Evolutionary conservation across 148 eudicot species (phyloP).

Genomic region (Chenopodium album): DNA sequence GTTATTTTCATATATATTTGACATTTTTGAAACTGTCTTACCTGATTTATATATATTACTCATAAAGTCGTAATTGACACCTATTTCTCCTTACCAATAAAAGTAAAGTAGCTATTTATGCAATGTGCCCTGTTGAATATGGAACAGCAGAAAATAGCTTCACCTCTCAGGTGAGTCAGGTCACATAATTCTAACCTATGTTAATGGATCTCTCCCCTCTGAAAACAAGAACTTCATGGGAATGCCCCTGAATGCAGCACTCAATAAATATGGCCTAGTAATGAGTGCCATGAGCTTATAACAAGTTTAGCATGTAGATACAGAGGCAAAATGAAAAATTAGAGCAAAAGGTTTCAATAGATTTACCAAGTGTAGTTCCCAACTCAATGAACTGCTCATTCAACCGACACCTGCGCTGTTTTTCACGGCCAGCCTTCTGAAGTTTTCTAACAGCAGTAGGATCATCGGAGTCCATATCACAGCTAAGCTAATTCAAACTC

Average conservation of each 20-base stretch:
- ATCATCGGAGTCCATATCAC: conserved; percentile 26
- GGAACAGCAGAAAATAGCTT: neutral
- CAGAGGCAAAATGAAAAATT: neutral
- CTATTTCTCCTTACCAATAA: no score
- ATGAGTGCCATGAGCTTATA: neutral
- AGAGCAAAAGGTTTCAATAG: neutral
- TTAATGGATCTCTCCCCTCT: neutral
- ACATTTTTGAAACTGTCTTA: neutral
- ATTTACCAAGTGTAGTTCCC: conserved; percentile 67
- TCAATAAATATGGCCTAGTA: neutral
- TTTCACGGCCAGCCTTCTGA: conserved; percentile 89
- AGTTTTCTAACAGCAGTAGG: conserved; percentile 45
- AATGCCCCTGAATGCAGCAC: neutral
- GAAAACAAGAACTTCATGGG: neutral
- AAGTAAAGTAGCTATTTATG: neutral
- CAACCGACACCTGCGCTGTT: conserved; percentile 77
- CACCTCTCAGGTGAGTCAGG: neutral
- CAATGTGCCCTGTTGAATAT: neutral
- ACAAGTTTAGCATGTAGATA: neutral
- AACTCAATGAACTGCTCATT: conserved; percentile 80
- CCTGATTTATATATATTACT: no score
- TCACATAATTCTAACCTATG: neutral
- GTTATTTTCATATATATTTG: neutral
- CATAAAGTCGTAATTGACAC: no score
- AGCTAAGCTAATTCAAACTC: conserved; percentile 10